Base-by-base conservation (phyloP, 2,329 filamentous ascomycete genomes). In the Dissoconium aciculare region DNA sequence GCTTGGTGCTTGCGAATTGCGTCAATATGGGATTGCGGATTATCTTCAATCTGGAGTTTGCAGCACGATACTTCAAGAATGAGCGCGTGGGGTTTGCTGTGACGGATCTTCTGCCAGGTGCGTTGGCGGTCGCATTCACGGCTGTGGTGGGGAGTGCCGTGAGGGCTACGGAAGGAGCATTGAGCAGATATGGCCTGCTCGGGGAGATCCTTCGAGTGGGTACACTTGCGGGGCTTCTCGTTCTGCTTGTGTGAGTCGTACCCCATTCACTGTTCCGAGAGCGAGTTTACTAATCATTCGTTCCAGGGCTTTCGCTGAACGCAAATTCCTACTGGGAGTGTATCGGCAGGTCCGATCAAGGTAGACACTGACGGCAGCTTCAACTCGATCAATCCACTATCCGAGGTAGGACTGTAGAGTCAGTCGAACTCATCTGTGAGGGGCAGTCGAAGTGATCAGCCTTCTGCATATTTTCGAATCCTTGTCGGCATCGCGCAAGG, bases 11-110 rank as follows among this genome's bases (percentile, higher is more conserved):
- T 42, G 85, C 85, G 30, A 98, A 95, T 52, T 74, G 71, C 27
- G 71, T 93, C 45, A 95, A 94, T 52, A 93, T 98, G 85, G 57
- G 60, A 0, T 71, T 87, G 45, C 71, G 89, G 38, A 91, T 92
- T 34, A 38, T 71, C 5, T 98, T 84, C 81, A 89, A 84, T 47
- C 57, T 60, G 11, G 49, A 52, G 26, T 98, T 93, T 50, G 79
- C 94, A 34, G 58, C 53, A 17, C 43, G 52, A 0, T 91, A 74
- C 51, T 74, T 91, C 37, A 45, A 34, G 4, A 50, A 49, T 11
- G 57, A 66, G 26, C 61, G 57, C 5, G 30, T 49, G 46, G 19
- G 39, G n/a, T 51, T 55, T 35, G 32, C 40, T 3, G 16, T 46
- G 5, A 11, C 29, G 19, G 41, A 46, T 11, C 32, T 51, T 2